Percentiles rank a stretch among this genome's conserved stretches.
Conservation (phyloP, 768 basidiomycete genomes). For the Tricholoma matsutake region DNA sequence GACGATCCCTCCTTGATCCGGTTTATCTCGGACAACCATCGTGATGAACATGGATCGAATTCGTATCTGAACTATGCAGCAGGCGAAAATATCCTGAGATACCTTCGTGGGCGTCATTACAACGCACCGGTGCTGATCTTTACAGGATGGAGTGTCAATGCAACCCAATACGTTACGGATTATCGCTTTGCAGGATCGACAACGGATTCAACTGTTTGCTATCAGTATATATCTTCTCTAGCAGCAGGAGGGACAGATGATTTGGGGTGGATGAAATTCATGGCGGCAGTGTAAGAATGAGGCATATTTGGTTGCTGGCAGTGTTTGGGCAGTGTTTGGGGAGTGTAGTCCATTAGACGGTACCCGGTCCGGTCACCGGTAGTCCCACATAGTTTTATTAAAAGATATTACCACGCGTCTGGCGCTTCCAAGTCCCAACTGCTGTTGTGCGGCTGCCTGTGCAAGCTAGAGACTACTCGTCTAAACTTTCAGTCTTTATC, state of each 20-base stretch:
- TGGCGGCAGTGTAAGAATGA: no score
- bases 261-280: background rate
- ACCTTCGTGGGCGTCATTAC: conserved; percentile 20
- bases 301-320: no score
- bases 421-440: no score
- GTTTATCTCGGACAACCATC: conserved; percentile 30
- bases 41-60: conserved; percentile 14
- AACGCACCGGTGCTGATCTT: conserved; percentile 22
- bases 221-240: conserved; percentile 5
- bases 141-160: conserved; percentile 11
- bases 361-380: no score
- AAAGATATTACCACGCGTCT: no score
- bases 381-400: no score
- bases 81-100: conserved; percentile 24
- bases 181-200: conserved; percentile 22
- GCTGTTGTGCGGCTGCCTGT: no score
- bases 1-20: conserved; percentile 20
- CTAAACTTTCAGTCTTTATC: no score
- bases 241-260: background rate
- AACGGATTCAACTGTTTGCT: background rate
- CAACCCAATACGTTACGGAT: conserved; percentile 19
- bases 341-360: no score
- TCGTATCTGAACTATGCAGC: conserved; percentile 19
- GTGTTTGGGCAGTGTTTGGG: no score
- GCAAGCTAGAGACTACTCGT: no score